Conservation (phyloP, 2,329 filamentous ascomycete genomes). For the Exophiala lecanii-corni region DNA sequence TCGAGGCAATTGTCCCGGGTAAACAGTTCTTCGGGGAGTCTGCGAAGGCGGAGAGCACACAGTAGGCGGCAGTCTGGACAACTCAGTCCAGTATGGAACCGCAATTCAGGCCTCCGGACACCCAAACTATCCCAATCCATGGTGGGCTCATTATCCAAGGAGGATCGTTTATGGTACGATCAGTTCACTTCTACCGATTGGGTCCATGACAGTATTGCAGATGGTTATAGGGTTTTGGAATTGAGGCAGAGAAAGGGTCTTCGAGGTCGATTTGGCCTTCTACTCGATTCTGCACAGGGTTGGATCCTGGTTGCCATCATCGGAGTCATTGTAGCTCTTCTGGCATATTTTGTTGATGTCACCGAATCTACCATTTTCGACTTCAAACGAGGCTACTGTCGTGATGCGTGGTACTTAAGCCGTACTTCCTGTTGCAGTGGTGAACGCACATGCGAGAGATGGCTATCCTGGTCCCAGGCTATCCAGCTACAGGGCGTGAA, state of each 20-base stretch:
- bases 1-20: constrained; percentile 24
- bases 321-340: constrained; percentile 74
- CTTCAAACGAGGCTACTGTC: constrained; percentile 85
- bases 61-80: constrained; percentile 15
- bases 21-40: constrained; percentile 20
- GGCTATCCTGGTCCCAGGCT: constrained; percentile 63
- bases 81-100: constrained; percentile 18
- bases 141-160: constrained; percentile 62
- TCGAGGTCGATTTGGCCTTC: constrained; percentile 68
- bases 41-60: constrained; percentile 17
- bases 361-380: constrained; percentile 83
- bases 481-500: constrained; percentile 48
- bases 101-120: constrained; percentile 22
- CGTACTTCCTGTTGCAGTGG: constrained; percentile 63
- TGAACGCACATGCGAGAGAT: constrained; percentile 52
- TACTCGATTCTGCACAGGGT: constrained; percentile 83
- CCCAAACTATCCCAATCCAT: constrained; percentile 26
- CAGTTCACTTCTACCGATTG: constrained; percentile 97
- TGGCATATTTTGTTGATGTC: constrained; percentile 86
- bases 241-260: constrained; percentile 78
- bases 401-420: constrained; percentile 64
- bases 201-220: constrained; percentile 96
- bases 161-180: constrained; percentile 96
- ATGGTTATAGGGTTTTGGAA: constrained; percentile 81
- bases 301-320: constrained; percentile 92